Conservation (phyloP, 2,329 filamentous ascomycete species). For the Talaromyces pinophilus region DNA sequence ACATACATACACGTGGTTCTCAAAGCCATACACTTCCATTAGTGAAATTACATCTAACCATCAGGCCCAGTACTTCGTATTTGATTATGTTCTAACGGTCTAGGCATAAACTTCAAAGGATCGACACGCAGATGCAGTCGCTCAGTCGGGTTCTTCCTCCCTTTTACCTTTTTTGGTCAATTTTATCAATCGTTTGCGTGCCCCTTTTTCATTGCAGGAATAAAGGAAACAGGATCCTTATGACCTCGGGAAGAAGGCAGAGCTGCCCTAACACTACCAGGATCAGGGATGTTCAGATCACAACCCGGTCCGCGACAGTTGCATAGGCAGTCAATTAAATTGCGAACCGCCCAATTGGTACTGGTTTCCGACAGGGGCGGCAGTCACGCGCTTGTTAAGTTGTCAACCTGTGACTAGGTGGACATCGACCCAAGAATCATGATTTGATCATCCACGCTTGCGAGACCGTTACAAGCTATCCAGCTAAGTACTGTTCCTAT, state of each 20-base stretch:
- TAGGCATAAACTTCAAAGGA: neutral
- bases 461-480: neutral
- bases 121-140: neutral
- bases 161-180: neutral
- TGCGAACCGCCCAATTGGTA: slow-evolving; percentile 15
- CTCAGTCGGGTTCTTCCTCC: neutral
- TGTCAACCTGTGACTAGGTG: neutral
- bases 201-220: neutral
- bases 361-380: neutral
- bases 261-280: neutral
- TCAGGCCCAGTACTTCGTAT: neutral
- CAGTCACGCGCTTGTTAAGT: slow-evolving; percentile 2
- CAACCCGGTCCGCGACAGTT: slow-evolving; percentile 9
- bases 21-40: neutral
- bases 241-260: neutral
- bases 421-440: slow-evolving; percentile 3
- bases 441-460: neutral
- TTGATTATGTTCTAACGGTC: neutral
- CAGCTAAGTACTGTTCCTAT: neutral
- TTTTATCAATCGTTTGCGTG: neutral
- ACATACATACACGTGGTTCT: neutral
- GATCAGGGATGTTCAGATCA: slow-evolving; percentile 17
- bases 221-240: neutral
- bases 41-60: neutral
- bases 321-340: slow-evolving; percentile 1